Evolutionary conservation across 2,329 filamentous ascomycete genomes (phyloP), one percentile per base, ranked within the genome.

Genomic region (Phialophora macrospora): DNA sequence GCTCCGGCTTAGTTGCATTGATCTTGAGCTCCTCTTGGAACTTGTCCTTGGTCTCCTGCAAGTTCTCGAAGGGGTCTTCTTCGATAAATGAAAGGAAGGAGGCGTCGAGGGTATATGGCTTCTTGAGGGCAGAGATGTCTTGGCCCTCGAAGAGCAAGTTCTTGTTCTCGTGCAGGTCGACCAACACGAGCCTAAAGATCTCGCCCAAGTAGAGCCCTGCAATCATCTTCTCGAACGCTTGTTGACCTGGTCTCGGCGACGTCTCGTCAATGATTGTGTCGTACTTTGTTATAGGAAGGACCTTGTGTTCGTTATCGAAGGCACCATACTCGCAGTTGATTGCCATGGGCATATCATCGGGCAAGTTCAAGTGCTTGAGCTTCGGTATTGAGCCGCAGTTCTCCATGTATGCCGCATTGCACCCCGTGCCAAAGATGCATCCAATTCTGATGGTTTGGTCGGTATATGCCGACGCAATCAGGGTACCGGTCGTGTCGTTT

Each of bases 301-400:
- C 90, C 74, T 90, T 85, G 81, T 94, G 90, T 79, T 96, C 91
- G 78, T 97, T 97, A 79, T 97, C 94, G 75, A 98, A 97, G 38
- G 94, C 93, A 71, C 94, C 94, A 86, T 93, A 97, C 79, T 98
- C 94, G 82, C 93, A 97, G 83, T 97, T 97, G 82, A 98, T 97
- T 60, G 92, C 93, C 84, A 97, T 96, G 55, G 90, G 92, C 67
- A 88, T 88, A 68, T 95, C 88, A 0, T 92, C 83, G 57, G 93
- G 90, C 44, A 98, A 86, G 74, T 96, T 95, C 84, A 96, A 86
- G 80, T 97, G 88, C 11, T 90, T 92, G 62, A 99, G 87, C 84
- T 99, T 99, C 70, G 93, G 94, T 70, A 99, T 92, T 12, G 90
- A 91, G 70, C 92, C 93, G 70, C 87, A 91, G 74, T 96, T 81